Evolutionary conservation across 768 basidiomycete species (phyloP), one percentile per base, ranked within the genome.

Genomic region (Podaxis carcinomalis): DNA sequence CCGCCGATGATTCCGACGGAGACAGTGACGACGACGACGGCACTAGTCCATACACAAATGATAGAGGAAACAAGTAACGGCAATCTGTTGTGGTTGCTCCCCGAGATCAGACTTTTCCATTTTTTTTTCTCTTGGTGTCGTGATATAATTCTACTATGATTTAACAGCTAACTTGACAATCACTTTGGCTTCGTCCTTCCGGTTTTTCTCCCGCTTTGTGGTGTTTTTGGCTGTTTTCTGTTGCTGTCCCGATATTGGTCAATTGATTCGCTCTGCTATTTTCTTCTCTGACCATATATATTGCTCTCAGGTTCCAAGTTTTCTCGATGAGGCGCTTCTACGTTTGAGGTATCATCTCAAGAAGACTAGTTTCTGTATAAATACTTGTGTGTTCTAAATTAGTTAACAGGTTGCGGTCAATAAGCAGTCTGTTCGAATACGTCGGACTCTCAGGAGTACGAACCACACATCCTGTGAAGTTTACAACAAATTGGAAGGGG

Each of bases 1-100:
- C 19, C n/a, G 52, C 32, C 19, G 62, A 64, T 4, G 56, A 47
- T 28, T 59, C 57, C 19, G 63, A 60, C 28, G 61, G 63, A 14
- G 65, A 62, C 28, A 59, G 58, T 55, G 59, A 61, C n/a, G 64
- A 59, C 25, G 63, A 58, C 10, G 44, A 47, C 21, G 56, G 36
- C 14, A 27, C 59, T 10, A 61, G 50, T 47, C 32, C n/a, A 5
- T 51, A 61, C 16, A 0, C 46, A 5, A 62, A 56, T 36, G 61
- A 62, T 58, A 57, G 62, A 58, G 27, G 44, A 35, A 58, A 58
- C 44, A 44, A 53, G 23, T 55, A 23, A 54, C 27, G 6, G n/a
- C 9, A 27, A 19, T n/a, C 21, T 27, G 32, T 32, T 2, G 9
- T 32, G 32, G 6, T 32, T 32, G 28, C 28, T n/a, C 16, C 19